phyloP scores from a whole-genome alignment of 805 yeast species.

The Starmerella ratchasimensis region DNA sequence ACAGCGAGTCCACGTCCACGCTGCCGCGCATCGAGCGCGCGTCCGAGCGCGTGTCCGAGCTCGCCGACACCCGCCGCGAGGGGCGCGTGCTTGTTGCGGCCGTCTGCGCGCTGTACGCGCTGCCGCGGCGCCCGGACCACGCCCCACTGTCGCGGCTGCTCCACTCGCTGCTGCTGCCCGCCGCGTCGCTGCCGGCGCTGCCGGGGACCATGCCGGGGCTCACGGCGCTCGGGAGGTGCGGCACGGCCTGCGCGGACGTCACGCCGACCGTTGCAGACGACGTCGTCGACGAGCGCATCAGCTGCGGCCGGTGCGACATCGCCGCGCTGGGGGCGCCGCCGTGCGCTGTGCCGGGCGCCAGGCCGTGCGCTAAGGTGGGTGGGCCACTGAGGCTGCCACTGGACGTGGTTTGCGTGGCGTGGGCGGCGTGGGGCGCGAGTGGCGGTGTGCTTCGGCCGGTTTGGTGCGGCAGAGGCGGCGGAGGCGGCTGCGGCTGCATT shows the following conservation, averaged over 20 bases:
- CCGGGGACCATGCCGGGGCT: no score
- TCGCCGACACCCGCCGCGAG: not conserved
- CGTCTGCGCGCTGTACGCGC: no score
- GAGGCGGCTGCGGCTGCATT: no score
- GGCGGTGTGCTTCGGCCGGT: not conserved
- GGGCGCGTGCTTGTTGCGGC: not conserved
- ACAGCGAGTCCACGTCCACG: constrained; percentile 17
- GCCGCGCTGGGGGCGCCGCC: no score
- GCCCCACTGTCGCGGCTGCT: no score
- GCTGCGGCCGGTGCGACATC: constrained; percentile 1
- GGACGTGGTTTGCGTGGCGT: not conserved
- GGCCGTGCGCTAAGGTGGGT: not conserved
- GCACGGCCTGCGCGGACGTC: constrained; percentile 13
- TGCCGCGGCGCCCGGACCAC: no score
- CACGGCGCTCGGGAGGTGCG: constrained; percentile 7
- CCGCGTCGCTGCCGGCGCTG: no score
- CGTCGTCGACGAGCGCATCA: constrained; percentile 1
- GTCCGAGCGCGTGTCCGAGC: not conserved
- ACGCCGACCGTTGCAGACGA: constrained; percentile 14
- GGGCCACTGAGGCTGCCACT: not conserved
- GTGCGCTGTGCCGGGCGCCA: not conserved
- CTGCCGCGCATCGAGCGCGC: not conserved
- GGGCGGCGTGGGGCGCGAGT: not conserved
- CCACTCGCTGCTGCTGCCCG: no score
- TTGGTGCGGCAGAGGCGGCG: no score